phyloP scores from a whole-genome alignment of 352 stramenopile species.

The Globisporangium rhizosaccharum region DNA sequence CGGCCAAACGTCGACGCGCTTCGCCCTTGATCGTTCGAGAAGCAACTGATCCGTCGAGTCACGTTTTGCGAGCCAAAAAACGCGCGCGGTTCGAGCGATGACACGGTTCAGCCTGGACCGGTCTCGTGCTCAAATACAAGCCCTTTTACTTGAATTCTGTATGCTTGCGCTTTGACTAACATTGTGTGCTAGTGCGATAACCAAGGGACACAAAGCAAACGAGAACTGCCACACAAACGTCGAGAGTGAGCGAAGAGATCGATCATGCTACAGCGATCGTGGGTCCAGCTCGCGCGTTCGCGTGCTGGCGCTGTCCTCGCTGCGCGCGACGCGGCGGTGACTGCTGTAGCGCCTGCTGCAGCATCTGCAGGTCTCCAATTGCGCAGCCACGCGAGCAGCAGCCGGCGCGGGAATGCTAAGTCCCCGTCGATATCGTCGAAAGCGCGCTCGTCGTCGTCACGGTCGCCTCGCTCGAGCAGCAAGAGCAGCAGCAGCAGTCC shows the following conservation, averaged over 20 bases:
- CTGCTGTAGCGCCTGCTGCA: no score
- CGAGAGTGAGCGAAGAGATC: no score
- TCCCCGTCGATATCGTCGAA: background rate
- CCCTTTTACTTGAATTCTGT: background rate
- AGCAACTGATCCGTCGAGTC: background rate
- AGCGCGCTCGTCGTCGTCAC: background rate
- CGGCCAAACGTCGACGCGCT: background rate
- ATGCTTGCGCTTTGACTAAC: background rate
- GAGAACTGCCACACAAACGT: no score
- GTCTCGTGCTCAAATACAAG: no score
- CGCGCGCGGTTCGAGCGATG: no score
- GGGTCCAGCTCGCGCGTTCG: no score
- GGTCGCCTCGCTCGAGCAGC: background rate
- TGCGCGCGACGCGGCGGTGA: background rate
- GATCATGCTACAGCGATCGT: no score
- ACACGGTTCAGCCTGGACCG: no score
- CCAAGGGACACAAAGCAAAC: background rate
- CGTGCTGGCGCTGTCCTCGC: no score
- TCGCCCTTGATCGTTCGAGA: background rate
- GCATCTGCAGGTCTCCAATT: background rate
- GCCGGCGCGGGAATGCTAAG: background rate
- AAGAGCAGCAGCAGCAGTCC: constrained; percentile 1
- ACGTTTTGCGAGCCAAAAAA: no score
- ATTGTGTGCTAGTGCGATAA: background rate
- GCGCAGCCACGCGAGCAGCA: constrained; percentile 1